These are phyloP conservation scores for Lipomyces chichibuensis DNA, from an alignment of 805 yeast species.

Conservation along the genomic window DNA sequence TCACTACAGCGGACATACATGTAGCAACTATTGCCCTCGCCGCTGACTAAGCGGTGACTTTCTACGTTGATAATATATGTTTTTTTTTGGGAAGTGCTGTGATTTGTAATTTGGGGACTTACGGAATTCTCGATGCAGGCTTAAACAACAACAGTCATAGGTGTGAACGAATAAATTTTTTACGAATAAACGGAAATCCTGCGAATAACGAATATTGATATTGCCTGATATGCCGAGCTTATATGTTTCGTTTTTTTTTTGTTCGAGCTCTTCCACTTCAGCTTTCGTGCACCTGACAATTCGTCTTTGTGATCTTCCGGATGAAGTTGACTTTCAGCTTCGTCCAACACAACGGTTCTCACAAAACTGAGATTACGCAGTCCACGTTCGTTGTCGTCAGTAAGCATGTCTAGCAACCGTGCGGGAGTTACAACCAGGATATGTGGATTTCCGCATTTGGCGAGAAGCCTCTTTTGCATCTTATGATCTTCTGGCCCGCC, in stretches of 20 bases:
- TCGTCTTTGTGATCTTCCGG: slow-evolving; percentile 5
- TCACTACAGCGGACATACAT: too few species aligned
- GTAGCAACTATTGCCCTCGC: too few species aligned
- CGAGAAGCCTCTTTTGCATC: slow-evolving; percentile 38
- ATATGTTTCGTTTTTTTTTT: background rate
- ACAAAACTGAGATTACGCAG: slow-evolving; percentile 24
- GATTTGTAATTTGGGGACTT: too few species aligned
- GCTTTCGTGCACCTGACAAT: background rate
- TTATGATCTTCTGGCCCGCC: slow-evolving; percentile 36
- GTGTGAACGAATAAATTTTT: too few species aligned
- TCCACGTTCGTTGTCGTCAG: slow-evolving; percentile 14
- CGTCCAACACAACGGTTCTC: slow-evolving; percentile 35
- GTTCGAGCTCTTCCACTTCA: background rate
- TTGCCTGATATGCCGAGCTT: slow-evolving; percentile 3
- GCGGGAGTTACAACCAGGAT: slow-evolving; percentile 62
- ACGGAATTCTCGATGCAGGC: too few species aligned
- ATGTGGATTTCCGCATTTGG: slow-evolving; percentile 43
- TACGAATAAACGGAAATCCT: too few species aligned
- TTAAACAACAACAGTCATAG: too few species aligned
- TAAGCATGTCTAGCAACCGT: slow-evolving; percentile 50
- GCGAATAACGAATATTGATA: too few species aligned
- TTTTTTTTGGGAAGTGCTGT: too few species aligned
- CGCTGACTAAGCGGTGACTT: too few species aligned
- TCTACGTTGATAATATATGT: too few species aligned
- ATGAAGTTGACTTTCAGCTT: slow-evolving; percentile 31